These are phyloP conservation scores for Aspergillus ochraceus DNA, from an alignment of 2,329 filamentous ascomycete genomes.

Conservation along the genomic window DNA sequence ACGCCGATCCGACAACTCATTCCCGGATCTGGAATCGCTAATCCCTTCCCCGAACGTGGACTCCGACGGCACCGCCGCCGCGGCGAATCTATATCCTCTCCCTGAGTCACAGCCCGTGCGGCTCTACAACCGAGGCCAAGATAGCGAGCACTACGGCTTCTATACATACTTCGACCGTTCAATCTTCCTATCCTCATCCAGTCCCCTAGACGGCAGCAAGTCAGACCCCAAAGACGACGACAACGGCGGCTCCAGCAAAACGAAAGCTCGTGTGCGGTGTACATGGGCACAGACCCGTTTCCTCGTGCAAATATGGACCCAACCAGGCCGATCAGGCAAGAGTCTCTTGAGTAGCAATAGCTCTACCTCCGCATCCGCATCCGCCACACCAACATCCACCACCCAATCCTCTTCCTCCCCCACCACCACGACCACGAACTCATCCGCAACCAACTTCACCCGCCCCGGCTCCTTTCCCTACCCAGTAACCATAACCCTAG, in stretches of 20 bases:
- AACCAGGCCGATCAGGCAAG: conserved; percentile 35
- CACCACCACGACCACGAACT: conserved; percentile 17
- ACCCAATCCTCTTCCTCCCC: conserved; percentile 13
- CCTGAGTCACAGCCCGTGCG: conserved; percentile 73
- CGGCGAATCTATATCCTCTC: conserved; percentile 70
- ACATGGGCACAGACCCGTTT: conserved; percentile 64
- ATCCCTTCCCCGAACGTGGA: conserved; percentile 66
- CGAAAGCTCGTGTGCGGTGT: conserved; percentile 51
- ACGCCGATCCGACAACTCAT: conserved; percentile 35
- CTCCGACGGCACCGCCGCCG: conserved; percentile 69
- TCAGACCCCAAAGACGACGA: conserved; percentile 45
- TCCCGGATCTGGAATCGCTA: conserved; percentile 50
- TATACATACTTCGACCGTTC: conserved; percentile 89
- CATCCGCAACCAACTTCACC: conserved; percentile 47
- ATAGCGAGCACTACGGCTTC: conserved; percentile 88
- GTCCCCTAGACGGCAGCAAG: conserved; percentile 44
- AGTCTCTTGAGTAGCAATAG: conserved; percentile 21
- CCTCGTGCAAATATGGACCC: conserved; percentile 64
- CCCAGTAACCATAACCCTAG: conserved; percentile 59
- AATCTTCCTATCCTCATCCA: conserved; percentile 71
- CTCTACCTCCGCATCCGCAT: conserved; percentile 3
- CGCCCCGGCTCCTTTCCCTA: conserved; percentile 62
- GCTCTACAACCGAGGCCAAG: conserved; percentile 77
- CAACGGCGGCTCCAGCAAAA: conserved; percentile 51
- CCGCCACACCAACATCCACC: conserved; percentile 10